phyloP scores from a whole-genome alignment of 164 flowering plant species.

The Houttuynia cordata region DNA sequence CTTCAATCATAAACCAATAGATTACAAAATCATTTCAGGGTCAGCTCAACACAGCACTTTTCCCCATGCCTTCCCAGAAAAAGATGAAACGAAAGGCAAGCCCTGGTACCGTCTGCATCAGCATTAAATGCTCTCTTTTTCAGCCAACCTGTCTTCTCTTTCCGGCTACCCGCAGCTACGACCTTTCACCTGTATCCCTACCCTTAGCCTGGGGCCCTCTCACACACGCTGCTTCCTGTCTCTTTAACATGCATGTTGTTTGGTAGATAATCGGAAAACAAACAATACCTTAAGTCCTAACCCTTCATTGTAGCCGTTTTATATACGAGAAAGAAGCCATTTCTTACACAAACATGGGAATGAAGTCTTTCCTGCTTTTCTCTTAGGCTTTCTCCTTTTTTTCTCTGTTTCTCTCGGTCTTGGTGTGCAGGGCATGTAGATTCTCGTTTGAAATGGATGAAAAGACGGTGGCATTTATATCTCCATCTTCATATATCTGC shows the following conservation, averaged over 20 bases:
- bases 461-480: no score
- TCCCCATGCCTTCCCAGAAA: background rate
- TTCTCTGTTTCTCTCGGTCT: no score
- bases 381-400: no score
- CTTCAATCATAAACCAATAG: slow-evolving; percentile 27
- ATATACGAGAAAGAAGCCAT: background rate
- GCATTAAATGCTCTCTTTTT: slow-evolving; percentile 12
- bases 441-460: no score
- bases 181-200: background rate
- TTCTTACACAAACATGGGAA: no score
- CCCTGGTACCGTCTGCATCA: slow-evolving; percentile 1
- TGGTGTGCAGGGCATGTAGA: no score
- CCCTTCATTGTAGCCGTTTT: background rate
- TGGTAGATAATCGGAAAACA: background rate
- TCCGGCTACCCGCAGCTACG: slow-evolving; percentile 6
- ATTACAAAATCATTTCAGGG: slow-evolving; percentile 20
- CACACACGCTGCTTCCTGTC: no score
- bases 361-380: no score
- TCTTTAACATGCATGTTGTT: background rate
- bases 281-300: background rate
- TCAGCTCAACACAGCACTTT: background rate
- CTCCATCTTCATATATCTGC: no score
- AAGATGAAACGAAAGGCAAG: background rate
- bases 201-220: background rate
- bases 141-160: slow-evolving; percentile 3